Percentiles rank a stretch among this genome's conserved stretches.
phyloP scores from a whole-genome alignment of 768 basidiomycete species.

The Vishniacozyma victoriae region DNA sequence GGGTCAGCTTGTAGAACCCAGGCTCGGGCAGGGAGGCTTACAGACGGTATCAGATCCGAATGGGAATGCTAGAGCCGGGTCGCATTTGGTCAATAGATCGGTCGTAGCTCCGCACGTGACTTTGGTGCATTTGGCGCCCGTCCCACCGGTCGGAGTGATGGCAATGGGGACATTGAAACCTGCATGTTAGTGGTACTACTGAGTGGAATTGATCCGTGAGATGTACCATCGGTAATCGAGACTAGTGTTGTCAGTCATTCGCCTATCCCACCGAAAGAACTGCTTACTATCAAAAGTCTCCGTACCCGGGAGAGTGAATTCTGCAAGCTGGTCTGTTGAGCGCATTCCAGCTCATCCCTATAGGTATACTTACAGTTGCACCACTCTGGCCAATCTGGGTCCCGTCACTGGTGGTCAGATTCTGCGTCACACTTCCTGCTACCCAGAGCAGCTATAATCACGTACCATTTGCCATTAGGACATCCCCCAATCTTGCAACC shows the following conservation, averaged over 20 bases:
- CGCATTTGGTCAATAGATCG: constrained; percentile 21
- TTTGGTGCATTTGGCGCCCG: constrained; percentile 5
- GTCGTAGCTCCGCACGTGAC: constrained; percentile 14
- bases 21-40: constrained; percentile 5
- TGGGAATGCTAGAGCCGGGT: constrained; percentile 21
- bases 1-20: background rate
- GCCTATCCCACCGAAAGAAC: background rate
- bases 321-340: background rate
- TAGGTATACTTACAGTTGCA: background rate
- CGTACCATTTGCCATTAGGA: constrained; percentile 7
- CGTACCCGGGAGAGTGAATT: background rate
- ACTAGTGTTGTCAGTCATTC: background rate
- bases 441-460: background rate
- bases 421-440: background rate
- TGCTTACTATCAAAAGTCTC: constrained; percentile 2
- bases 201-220: too few species aligned
- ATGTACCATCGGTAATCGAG: too few species aligned
- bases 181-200: background rate
- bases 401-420: background rate
- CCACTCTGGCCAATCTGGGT: background rate
- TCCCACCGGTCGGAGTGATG: constrained; percentile 7
- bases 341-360: too few species aligned
- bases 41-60: constrained; percentile 17
- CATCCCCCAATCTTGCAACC: constrained; percentile 15
- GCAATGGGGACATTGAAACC: constrained; percentile 28